Evolutionary conservation across 495 filamentous ascomycete genomes (phyloP).

Genomic region (Podospora pseudoanserina): DNA sequence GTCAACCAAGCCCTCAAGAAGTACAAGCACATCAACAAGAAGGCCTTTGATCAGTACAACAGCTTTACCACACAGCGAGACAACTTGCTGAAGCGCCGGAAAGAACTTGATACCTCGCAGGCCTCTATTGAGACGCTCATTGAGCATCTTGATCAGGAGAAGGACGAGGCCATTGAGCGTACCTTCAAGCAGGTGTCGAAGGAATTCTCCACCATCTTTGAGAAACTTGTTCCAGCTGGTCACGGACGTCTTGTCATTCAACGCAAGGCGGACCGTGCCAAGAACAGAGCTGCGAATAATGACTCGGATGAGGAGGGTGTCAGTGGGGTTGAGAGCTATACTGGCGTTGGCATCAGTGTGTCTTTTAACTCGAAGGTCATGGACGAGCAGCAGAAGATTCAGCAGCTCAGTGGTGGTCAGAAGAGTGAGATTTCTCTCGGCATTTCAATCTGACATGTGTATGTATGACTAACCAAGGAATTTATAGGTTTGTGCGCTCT

Average conservation of each 20-base stretch:
- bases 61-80: slow-evolving; percentile 92
- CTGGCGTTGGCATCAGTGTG: slow-evolving; percentile 95
- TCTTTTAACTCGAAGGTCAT: slow-evolving; percentile 94
- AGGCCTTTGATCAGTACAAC: slow-evolving; percentile 98
- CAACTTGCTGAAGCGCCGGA: slow-evolving; percentile 70
- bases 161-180: slow-evolving; percentile 93
- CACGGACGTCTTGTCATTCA: slow-evolving; percentile 91
- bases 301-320: slow-evolving; percentile 65
- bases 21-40: slow-evolving; percentile 97
- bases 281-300: slow-evolving; percentile 55
- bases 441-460: not conserved
- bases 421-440: slow-evolving; percentile 66
- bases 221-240: slow-evolving; percentile 90
- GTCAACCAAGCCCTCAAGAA: slow-evolving; percentile 93
- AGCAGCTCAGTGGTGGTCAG: slow-evolving; percentile 94
- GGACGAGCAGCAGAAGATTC: slow-evolving; percentile 96
- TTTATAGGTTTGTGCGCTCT: slow-evolving; percentile 82
- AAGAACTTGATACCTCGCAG: slow-evolving; percentile 80
- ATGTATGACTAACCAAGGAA: not conserved
- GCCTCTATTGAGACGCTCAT: slow-evolving; percentile 87
- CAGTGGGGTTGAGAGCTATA: slow-evolving; percentile 90
- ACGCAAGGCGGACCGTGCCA: slow-evolving; percentile 71
- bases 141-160: slow-evolving; percentile 84
- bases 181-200: slow-evolving; percentile 97
- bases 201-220: slow-evolving; percentile 89